A percentile compares a stretch with the other conserved stretches of the same genome.
phyloP scores from a whole-genome alignment of 371 early-diverging fungal species.

The Lichtheimia hyalospora region DNA sequence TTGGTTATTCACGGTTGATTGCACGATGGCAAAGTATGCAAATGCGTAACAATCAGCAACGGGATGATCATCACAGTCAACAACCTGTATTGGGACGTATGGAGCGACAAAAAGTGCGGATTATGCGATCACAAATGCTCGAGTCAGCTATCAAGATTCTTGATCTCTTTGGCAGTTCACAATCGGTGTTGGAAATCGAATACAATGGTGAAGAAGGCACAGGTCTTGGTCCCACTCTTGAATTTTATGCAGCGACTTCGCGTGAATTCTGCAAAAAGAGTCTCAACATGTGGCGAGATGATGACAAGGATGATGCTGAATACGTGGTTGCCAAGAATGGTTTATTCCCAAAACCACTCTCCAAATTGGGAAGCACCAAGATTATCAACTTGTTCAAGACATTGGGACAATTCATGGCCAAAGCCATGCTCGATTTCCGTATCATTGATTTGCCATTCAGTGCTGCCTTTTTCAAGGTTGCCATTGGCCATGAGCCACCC shows the following conservation, averaged over 20 bases:
- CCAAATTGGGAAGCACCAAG: constrained; percentile 36
- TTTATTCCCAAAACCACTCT: constrained; percentile 74
- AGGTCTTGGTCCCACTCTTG: constrained; percentile 92
- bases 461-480: constrained; percentile 69
- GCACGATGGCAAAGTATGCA: constrained; percentile 57
- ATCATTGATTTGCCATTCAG: constrained; percentile 85
- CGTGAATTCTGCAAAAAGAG: constrained; percentile 68
- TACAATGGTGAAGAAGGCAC: constrained; percentile 94
- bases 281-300: constrained; percentile 64
- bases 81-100: constrained; percentile 66
- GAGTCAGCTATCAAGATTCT: constrained; percentile 82
- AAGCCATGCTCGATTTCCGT: constrained; percentile 86
- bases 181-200: constrained; percentile 83
- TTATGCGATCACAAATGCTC: constrained; percentile 72
- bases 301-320: constrained; percentile 23
- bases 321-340: constrained; percentile 56
- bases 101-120: constrained; percentile 82
- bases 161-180: constrained; percentile 71
- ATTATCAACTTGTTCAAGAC: constrained; percentile 60
- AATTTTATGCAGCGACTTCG: constrained; percentile 85
- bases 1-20: constrained; percentile 84
- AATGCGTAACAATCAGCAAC: constrained; percentile 35
- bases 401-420: constrained; percentile 86
- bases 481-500: constrained; percentile 42
- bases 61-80: constrained; percentile 22